A percentile compares a stretch with the other conserved stretches of the same genome.
These are phyloP conservation scores for Xylaria acuta DNA, from an alignment of 495 filamentous ascomycete genomes.

Conservation along the genomic window DNA sequence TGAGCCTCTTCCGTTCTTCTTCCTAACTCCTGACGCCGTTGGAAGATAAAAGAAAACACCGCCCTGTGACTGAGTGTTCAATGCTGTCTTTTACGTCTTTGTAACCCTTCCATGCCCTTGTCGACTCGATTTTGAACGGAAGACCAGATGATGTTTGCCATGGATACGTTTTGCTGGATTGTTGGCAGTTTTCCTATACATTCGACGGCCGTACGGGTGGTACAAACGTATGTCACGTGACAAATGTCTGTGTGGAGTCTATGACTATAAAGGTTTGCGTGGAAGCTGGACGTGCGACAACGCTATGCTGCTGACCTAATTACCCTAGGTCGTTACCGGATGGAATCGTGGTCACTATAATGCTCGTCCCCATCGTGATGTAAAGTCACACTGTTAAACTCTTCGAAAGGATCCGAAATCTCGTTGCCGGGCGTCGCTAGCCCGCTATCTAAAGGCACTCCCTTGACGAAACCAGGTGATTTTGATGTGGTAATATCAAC, in stretches of 20 bases:
- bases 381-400: constrained; percentile 97
- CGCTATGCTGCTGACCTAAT: constrained; percentile 9
- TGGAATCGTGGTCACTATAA: constrained; percentile 34
- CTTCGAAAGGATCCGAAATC: constrained; percentile 92
- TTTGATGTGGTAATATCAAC: constrained; percentile 83
- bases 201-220: constrained; percentile 13
- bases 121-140: background rate
- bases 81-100: constrained; percentile 20
- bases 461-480: constrained; percentile 59
- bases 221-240: constrained; percentile 11
- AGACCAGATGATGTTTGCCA: background rate
- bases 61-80: constrained; percentile 21
- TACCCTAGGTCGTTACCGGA: constrained; percentile 34
- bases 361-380: constrained; percentile 91
- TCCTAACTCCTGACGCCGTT: constrained; percentile 23
- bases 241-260: background rate
- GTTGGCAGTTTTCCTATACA: constrained; percentile 4
- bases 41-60: constrained; percentile 19
- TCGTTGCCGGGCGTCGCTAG: constrained; percentile 85
- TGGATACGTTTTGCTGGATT: background rate
- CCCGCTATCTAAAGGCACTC: constrained; percentile 84
- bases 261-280: background rate
- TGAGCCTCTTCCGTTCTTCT: constrained; percentile 1
- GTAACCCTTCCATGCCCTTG: constrained; percentile 11
- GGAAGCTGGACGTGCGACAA: background rate